A percentile compares a stretch with the other conserved stretches of the same genome.
Conservation (phyloP, 2,329 filamentous ascomycete genomes). For the Exophiala calicioides region DNA sequence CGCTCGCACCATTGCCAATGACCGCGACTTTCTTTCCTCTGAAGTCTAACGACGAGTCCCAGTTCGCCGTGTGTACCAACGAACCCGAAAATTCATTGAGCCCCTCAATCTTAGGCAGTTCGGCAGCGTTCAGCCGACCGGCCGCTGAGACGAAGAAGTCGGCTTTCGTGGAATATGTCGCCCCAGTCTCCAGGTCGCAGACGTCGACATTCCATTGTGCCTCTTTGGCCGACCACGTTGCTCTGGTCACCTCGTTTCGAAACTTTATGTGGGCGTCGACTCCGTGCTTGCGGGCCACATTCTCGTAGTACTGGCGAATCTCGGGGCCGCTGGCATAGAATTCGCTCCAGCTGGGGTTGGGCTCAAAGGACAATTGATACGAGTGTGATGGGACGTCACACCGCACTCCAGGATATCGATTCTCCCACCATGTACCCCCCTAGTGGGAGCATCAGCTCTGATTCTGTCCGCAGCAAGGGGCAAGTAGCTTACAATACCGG, state of each 20-base stretch:
- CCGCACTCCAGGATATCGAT: slow-evolving; percentile 18
- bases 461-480: too few species aligned
- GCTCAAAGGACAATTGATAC: slow-evolving; percentile 19
- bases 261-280: slow-evolving; percentile 41
- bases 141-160: neutral
- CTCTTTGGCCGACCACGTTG: neutral
- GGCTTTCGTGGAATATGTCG: neutral
- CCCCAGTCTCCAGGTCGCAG: neutral
- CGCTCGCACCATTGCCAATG: slow-evolving; percentile 34
- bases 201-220: neutral
- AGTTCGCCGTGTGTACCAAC: slow-evolving; percentile 43
- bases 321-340: slow-evolving; percentile 14
- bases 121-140: neutral
- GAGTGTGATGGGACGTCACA: slow-evolving; percentile 23
- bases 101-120: slow-evolving; percentile 29
- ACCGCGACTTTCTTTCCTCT: slow-evolving; percentile 30
- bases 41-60: slow-evolving; percentile 50
- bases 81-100: slow-evolving; percentile 35
- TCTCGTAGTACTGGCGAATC: slow-evolving; percentile 16
- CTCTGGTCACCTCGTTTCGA: neutral
- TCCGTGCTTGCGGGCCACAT: slow-evolving; percentile 10
- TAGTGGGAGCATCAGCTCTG: too few species aligned
- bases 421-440: slow-evolving; percentile 35
- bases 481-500: too few species aligned
- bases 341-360: slow-evolving; percentile 16